Base-by-base conservation (phyloP, 768 basidiomycete genomes). In the Amanita pallidorosea region DNA sequence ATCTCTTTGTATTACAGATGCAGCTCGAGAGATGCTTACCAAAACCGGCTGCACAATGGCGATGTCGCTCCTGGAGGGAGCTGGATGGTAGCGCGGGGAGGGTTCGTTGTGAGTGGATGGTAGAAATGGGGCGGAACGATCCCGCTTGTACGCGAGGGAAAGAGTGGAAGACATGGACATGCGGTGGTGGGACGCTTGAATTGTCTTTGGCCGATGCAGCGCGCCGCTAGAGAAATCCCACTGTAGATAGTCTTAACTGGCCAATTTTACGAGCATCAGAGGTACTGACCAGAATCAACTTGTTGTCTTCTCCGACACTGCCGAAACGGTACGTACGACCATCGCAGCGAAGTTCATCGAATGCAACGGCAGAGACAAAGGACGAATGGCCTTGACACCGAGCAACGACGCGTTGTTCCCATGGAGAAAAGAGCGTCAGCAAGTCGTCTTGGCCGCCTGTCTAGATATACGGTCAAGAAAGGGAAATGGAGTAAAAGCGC, bases 401-500 rank as follows among this genome's bases (percentile, higher is more conserved):
- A 4, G 96, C 96, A 8, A 99, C 81, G 5, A 98, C 82, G 2
- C 94, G 81, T 62, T 91, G 86, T 63, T 98, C 96, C 78, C 85
- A 87, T 1, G 93, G 92, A 0, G 94, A 93, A 64, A 91, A 90
- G 53, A 99, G 88, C 4, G 94, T 95, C 49, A 96, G 68, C 8
- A 98, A 75, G 61, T 99, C 96, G 60, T 99, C 96, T 71, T 99
- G 94, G 0, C 96, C 96, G 11, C 94, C 96, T 1, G 91, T 90
- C 88, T 93, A 57, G 17, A 52, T 20, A 41, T 43, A 22, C 46
- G 35, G 45, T 56, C 5, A 54, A 49, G 52, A 41, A 41, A 37
- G 15, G 45, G 45, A 18, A 13, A 38, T 43, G 31, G 53, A 41
- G 48, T n/a, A 20, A 12, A 46, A 50, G 27, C n/a, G 43, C 17